phyloP scores from a whole-genome alignment of 208 protist species.

The Strigomonas culicis region DNA sequence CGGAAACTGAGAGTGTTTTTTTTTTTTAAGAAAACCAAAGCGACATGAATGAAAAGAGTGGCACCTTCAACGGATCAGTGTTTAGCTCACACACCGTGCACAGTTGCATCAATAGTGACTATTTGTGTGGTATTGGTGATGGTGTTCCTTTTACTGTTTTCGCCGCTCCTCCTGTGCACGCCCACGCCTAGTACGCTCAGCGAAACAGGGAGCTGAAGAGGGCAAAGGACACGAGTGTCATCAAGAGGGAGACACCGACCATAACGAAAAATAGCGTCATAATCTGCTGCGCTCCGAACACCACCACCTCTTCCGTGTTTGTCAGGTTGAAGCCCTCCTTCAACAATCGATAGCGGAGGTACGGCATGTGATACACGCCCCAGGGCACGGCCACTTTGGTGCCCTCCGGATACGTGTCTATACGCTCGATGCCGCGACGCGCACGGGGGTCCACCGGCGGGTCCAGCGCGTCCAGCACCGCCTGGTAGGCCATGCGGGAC shows the following conservation, averaged over 20 bases:
- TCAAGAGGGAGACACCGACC: constrained; percentile 26
- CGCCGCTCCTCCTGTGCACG: too few species aligned
- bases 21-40: too few species aligned
- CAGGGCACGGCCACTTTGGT: constrained; percentile 62
- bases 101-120: too few species aligned
- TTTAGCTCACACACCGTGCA: too few species aligned
- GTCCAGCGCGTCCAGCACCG: constrained; percentile 62
- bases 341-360: constrained; percentile 71
- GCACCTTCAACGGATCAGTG: too few species aligned
- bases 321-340: constrained; percentile 54
- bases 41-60: too few species aligned
- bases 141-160: too few species aligned
- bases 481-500: constrained; percentile 86
- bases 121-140: too few species aligned
- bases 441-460: constrained; percentile 79
- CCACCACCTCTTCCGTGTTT: constrained; percentile 51
- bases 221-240: constrained; percentile 30
- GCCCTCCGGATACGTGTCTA: constrained; percentile 64
- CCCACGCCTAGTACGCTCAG: too few species aligned
- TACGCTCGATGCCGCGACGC: constrained; percentile 68
- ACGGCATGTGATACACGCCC: constrained; percentile 84
- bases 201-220: constrained; percentile 21
- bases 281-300: constrained; percentile 58
- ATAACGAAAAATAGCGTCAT: constrained; percentile 29
- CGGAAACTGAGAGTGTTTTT: too few species aligned